Evolutionary conservation across 441 rosid genomes (phyloP).

Genomic region (Erodium moschatum): DNA sequence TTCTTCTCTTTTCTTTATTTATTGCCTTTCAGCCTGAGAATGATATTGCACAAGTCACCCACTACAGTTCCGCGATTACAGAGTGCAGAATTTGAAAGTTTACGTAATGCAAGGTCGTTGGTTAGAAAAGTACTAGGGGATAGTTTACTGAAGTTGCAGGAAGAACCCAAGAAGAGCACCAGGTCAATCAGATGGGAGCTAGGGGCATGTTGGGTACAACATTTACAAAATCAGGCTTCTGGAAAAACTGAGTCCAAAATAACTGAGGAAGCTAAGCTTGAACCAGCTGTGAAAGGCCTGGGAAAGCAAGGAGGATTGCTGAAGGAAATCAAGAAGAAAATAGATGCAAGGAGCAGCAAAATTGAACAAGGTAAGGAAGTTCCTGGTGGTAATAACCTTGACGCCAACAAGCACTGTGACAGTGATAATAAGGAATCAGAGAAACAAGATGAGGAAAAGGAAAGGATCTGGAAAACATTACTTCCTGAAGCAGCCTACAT

Average conservation of each 20-base stretch:
- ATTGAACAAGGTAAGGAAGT: conserved; percentile 40
- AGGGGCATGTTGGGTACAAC: conserved; percentile 84
- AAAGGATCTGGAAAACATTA: conserved; percentile 47
- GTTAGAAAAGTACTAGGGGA: conserved; percentile 52
- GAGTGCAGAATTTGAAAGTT: conserved; percentile 45
- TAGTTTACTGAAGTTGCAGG: conserved; percentile 55
- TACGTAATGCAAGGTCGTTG: conserved; percentile 37
- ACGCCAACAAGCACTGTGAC: conserved; percentile 44
- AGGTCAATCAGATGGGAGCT: conserved; percentile 70
- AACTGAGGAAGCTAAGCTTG: conserved; percentile 60
- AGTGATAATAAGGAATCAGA: conserved; percentile 32
- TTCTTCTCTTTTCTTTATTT: conserved; percentile 21
- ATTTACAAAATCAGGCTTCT: conserved; percentile 64
- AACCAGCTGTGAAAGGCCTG: conserved; percentile 66
- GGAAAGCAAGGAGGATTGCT: conserved; percentile 77
- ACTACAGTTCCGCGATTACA: conserved; percentile 48
- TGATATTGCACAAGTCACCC: conserved; percentile 60
- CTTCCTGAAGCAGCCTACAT: conserved; percentile 57
- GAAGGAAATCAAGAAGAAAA: conserved; percentile 64
- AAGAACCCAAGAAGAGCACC: conserved; percentile 37
- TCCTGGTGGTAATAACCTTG: conserved; percentile 30
- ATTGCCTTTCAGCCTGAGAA: conserved; percentile 52
- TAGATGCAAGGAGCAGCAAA: conserved; percentile 43
- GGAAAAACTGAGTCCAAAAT: conserved; percentile 65
- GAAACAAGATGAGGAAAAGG: conserved; percentile 44